A percentile compares a stretch with the other conserved stretches of the same genome.
Evolutionary conservation across 371 early-diverging fungal genomes (phyloP).

Genomic region (Conidiobolus incongruus): DNA sequence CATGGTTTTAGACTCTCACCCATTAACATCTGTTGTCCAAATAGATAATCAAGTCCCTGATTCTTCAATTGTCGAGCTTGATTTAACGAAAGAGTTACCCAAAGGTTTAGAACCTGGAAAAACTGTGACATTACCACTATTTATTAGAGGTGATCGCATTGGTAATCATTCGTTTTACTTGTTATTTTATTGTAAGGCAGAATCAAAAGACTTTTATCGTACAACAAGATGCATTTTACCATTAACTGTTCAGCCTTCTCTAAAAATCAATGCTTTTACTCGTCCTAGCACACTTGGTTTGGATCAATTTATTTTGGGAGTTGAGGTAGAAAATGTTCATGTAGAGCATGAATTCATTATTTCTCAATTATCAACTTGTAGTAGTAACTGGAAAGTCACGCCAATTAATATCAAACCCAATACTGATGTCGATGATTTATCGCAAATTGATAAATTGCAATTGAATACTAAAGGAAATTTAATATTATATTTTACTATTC

Average conservation of each 20-base stretch:
- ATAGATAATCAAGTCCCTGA: too few species aligned
- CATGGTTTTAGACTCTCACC: too few species aligned
- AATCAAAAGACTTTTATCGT: slow-evolving; percentile 5
- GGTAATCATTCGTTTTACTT: slow-evolving; percentile 63
- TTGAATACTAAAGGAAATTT: too few species aligned
- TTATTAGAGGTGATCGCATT: slow-evolving; percentile 77
- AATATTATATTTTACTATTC: too few species aligned
- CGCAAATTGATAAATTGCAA: neutral
- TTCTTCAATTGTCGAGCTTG: too few species aligned
- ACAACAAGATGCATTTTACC: slow-evolving; percentile 30
- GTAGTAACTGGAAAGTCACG: slow-evolving; percentile 44
- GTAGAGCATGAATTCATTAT: slow-evolving; percentile 27
- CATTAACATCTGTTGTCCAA: too few species aligned
- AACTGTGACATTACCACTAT: slow-evolving; percentile 52
- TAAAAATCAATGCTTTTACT: slow-evolving; percentile 82
- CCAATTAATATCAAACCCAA: slow-evolving; percentile 15
- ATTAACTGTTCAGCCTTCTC: slow-evolving; percentile 47
- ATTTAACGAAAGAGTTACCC: too few species aligned
- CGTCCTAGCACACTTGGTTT: slow-evolving; percentile 49
- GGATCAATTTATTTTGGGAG: slow-evolving; percentile 64
- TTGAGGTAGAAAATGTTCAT: slow-evolving; percentile 68
- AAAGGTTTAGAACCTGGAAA: slow-evolving; percentile 32
- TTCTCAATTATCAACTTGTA: slow-evolving; percentile 41
- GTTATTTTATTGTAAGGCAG: slow-evolving; percentile 40
- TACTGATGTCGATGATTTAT: neutral